Evolutionary conservation across 192 early-diverging fungal species (phyloP).

Genomic region (Spizellomyces sp.): DNA sequence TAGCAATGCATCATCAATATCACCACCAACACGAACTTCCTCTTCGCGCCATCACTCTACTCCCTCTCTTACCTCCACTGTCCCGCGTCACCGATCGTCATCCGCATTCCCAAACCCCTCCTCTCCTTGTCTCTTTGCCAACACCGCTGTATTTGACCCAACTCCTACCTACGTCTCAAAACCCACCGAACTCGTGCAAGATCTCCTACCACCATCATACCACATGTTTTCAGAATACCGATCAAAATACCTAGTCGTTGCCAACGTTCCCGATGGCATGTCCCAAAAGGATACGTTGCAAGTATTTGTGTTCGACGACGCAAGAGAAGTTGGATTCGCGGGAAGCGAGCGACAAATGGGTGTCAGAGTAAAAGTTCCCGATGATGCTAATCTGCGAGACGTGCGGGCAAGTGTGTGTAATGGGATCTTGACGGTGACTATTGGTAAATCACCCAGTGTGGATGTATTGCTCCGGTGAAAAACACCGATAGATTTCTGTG

Average conservation of each 20-base stretch:
- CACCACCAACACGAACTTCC: too few species aligned
- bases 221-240: slow-evolving; percentile 12
- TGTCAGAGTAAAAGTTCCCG: slow-evolving; percentile 11
- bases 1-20: too few species aligned
- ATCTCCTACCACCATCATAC: slow-evolving; percentile 27
- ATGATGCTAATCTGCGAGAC: slow-evolving; percentile 16
- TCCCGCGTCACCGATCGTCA: too few species aligned
- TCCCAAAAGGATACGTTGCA: slow-evolving; percentile 11
- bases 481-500: too few species aligned
- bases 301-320: slow-evolving; percentile 31
- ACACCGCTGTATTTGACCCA: too few species aligned
- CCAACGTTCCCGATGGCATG: slow-evolving; percentile 6
- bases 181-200: background rate
- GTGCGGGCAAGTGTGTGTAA: slow-evolving; percentile 19
- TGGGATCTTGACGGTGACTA: slow-evolving; percentile 13
- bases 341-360: slow-evolving; percentile 29
- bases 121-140: too few species aligned
- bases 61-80: too few species aligned
- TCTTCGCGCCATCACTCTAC: too few species aligned
- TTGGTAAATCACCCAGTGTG: slow-evolving; percentile 19
- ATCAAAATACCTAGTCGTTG: slow-evolving; percentile 1
- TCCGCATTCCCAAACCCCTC: too few species aligned
- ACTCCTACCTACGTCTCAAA: slow-evolving; percentile 18
- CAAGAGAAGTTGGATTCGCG: slow-evolving; percentile 23
- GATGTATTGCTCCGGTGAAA: background rate